Percentiles rank a stretch among this genome's conserved stretches.
Evolutionary conservation across 108 stramenopile genomes (phyloP).

Genomic region (Cyclotella baltica): DNA sequence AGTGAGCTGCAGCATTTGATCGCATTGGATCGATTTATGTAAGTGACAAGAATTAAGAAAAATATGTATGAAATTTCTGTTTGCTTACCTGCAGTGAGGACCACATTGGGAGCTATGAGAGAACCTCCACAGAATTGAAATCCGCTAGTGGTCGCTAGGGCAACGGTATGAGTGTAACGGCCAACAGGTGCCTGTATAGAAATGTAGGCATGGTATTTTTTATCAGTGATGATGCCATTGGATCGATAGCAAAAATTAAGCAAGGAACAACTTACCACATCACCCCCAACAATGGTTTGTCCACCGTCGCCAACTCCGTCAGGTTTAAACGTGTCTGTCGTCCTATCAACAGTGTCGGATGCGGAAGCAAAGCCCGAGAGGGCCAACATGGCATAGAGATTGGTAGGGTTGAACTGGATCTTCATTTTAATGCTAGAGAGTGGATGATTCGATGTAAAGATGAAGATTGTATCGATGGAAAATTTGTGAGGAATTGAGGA

Average conservation of each 20-base stretch:
- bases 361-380: background rate
- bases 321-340: background rate
- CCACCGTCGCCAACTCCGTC: background rate
- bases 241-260: background rate
- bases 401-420: background rate
- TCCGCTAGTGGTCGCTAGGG: background rate
- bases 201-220: background rate
- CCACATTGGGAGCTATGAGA: conserved; percentile 12
- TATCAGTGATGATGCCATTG: background rate
- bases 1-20: conserved; percentile 24
- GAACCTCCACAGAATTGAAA: conserved; percentile 22
- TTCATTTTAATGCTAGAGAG: background rate
- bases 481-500: too few species aligned
- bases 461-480: background rate
- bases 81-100: background rate
- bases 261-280: background rate
- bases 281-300: background rate
- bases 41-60: background rate
- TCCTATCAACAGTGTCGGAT: background rate
- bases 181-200: background rate
- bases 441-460: too few species aligned
- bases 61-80: background rate
- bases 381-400: background rate
- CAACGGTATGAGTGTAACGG: background rate
- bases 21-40: background rate